These are phyloP conservation scores for Bipolaris zeicola DNA, from an alignment of 2,329 filamentous ascomycete species.

Conservation along the genomic window DNA sequence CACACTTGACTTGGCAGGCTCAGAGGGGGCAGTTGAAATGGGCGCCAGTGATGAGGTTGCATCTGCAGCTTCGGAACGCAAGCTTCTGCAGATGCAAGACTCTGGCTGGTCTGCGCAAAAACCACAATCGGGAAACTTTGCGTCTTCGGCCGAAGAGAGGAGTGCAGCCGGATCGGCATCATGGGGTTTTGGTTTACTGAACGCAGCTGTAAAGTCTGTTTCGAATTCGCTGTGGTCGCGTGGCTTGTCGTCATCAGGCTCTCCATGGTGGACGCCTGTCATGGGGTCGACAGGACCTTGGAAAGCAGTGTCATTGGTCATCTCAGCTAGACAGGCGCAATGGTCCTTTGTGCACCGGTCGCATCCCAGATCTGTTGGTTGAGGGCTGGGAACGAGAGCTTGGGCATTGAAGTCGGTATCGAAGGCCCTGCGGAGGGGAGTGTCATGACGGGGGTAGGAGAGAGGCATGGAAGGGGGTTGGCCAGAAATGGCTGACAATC, in stretches of 20 bases:
- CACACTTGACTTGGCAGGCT: conserved; percentile 9
- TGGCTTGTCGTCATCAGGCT: conserved; percentile 7
- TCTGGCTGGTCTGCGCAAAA: conserved; percentile 40
- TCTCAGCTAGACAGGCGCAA: conserved; percentile 42
- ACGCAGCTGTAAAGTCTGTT: conserved; percentile 44
- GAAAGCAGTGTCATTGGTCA: conserved; percentile 28
- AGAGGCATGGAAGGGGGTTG: not conserved
- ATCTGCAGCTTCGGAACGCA: conserved; percentile 18
- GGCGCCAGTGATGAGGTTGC: conserved; percentile 17
- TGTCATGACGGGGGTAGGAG: not conserved
- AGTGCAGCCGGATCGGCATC: conserved; percentile 27
- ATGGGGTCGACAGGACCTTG: conserved; percentile 17
- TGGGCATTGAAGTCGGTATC: not conserved
- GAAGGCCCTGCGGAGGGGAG: not conserved
- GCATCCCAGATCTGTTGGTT: conserved; percentile 27
- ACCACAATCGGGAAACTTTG: conserved; percentile 33
- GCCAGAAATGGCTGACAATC: conserved; percentile 3
- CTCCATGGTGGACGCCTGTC: conserved; percentile 19
- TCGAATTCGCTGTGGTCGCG: conserved; percentile 22
- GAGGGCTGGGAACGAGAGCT: conserved; percentile 13
- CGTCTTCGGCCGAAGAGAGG: conserved; percentile 23
- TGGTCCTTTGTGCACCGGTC: conserved; percentile 38
- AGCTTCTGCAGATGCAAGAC: conserved; percentile 40
- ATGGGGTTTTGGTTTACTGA: conserved; percentile 4
- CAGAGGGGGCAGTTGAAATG: conserved; percentile 6